Conservation (phyloP, 2,329 filamentous ascomycete genomes). For the Lasiodiplodia theobromae region DNA sequence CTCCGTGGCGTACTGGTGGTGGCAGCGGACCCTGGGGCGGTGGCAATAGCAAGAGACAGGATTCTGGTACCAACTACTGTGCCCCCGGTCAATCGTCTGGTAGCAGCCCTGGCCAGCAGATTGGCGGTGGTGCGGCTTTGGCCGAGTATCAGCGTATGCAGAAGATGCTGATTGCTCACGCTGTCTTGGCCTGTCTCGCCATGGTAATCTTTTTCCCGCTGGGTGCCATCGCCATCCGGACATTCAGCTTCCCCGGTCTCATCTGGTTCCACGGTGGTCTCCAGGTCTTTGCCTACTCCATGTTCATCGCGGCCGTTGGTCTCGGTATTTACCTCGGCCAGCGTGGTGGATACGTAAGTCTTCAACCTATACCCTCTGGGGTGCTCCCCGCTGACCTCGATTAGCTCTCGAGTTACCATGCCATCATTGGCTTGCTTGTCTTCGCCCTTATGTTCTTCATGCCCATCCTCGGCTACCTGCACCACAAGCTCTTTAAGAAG, state of each 20-base stretch:
- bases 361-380: background rate
- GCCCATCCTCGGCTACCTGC: conserved; percentile 57
- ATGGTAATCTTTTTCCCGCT: conserved; percentile 55
- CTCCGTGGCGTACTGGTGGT: conserved; percentile 19
- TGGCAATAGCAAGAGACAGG: conserved; percentile 35
- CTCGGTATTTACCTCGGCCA: conserved; percentile 60
- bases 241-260: conserved; percentile 52
- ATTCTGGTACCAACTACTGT: conserved; percentile 38
- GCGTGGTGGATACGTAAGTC: conserved; percentile 41
- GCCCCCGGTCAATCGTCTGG: conserved; percentile 34
- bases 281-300: conserved; percentile 57
- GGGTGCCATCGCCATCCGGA: conserved; percentile 53
- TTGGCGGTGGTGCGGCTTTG: background rate
- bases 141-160: background rate
- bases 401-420: conserved; percentile 52
- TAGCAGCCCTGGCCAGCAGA: background rate
- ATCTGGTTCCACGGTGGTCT: conserved; percentile 55
- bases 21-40: conserved; percentile 15
- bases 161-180: conserved; percentile 53
- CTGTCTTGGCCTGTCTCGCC: conserved; percentile 51
- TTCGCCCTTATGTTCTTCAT: conserved; percentile 60
- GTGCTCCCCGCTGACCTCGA: conserved; percentile 30
- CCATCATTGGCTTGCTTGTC: conserved; percentile 59
- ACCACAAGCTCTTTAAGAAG: conserved; percentile 58
- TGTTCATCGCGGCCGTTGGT: conserved; percentile 58